Conservation (phyloP, 768 basidiomycete genomes). For the Lentinula sp. region DNA sequence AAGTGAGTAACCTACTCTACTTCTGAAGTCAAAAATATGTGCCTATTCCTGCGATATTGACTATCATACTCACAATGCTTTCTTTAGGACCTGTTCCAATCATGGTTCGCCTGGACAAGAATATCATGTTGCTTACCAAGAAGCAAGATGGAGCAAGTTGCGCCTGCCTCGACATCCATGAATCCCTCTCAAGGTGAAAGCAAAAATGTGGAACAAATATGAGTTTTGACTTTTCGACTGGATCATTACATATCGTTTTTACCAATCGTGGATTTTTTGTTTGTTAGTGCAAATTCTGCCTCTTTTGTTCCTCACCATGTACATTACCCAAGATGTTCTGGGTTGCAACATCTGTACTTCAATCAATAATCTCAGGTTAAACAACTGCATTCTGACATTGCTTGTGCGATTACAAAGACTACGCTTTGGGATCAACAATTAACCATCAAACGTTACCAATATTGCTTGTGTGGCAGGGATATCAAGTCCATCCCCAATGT, state of each 20-base stretch:
- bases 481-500: conserved; percentile 20
- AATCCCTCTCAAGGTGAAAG: background rate
- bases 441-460: conserved; percentile 9
- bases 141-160: background rate
- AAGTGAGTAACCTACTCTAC: background rate
- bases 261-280: no score
- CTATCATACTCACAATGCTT: background rate
- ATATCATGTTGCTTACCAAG: background rate
- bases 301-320: no score
- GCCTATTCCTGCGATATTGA: background rate
- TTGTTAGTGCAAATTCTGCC: no score
- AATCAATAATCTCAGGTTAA: no score
- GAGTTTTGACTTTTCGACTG: no score
- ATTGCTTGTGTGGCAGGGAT: conserved; percentile 28
- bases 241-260: no score
- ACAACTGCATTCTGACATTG: no score
- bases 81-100: conserved; percentile 5
- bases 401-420: no score
- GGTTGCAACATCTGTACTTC: no score
- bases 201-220: no score
- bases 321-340: no score
- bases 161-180: background rate
- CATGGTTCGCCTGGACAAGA: background rate
- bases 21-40: background rate
- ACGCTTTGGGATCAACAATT: background rate